A percentile compares a stretch with the other conserved stretches of the same genome.
Evolutionary conservation across 495 filamentous ascomycete genomes (phyloP).

Genomic region (Parathielavia appendiculata): DNA sequence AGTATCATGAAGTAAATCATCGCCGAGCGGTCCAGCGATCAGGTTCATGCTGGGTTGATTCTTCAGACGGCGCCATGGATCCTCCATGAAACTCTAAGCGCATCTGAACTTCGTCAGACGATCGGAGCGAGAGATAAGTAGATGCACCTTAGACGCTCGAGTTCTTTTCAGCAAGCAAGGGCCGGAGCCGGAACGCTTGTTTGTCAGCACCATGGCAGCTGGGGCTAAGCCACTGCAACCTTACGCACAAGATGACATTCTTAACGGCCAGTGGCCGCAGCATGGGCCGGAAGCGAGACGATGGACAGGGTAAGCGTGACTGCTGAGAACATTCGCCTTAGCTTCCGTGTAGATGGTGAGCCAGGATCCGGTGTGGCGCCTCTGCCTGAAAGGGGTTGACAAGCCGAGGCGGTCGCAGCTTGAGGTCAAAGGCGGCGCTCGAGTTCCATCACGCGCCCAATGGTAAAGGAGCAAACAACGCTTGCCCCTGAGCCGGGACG

Average conservation of each 20-base stretch:
- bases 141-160: constrained; percentile 3
- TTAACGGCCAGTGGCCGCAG: background rate
- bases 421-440: constrained; percentile 1
- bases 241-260: background rate
- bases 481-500: background rate
- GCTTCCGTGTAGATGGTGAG: background rate
- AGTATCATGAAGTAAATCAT: constrained; percentile 15
- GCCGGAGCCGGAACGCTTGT: background rate
- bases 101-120: constrained; percentile 5
- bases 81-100: background rate
- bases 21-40: constrained; percentile 7
- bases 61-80: background rate
- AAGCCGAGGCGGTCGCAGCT: constrained; percentile 6
- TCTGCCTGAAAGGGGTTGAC: constrained; percentile 6
- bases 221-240: background rate
- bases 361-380: background rate
- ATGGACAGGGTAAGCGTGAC: background rate
- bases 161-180: background rate
- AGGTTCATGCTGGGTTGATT: constrained; percentile 6
- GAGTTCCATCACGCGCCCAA: constrained; percentile 5
- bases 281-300: background rate
- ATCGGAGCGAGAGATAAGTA: background rate
- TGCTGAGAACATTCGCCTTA: background rate
- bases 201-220: background rate
- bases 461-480: background rate